phyloP scores from a whole-genome alignment of 2,329 filamentous ascomycete genomes.

The Penicillium rolfsii region DNA sequence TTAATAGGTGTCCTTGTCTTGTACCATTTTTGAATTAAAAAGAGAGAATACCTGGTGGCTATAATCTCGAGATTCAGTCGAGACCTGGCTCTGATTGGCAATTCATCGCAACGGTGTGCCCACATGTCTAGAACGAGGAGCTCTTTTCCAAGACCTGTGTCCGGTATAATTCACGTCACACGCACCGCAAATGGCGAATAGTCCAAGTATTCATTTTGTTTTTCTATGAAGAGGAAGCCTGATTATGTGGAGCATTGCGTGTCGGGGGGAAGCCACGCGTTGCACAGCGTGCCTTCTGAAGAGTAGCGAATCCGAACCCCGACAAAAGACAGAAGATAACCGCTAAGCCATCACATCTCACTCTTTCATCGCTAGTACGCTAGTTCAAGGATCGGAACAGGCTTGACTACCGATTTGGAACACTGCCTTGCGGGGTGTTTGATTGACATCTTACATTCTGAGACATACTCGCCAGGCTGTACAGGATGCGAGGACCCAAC shows the following conservation, averaged over 20 bases:
- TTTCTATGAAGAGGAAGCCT: neutral
- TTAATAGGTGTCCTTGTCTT: neutral
- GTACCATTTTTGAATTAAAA: neutral
- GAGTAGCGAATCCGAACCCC: neutral
- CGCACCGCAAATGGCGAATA: constrained; percentile 5
- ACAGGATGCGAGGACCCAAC: constrained; percentile 6
- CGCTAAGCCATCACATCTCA: constrained; percentile 3
- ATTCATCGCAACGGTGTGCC: neutral
- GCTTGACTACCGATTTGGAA: constrained; percentile 11
- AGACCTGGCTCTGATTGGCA: neutral
- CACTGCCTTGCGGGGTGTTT: constrained; percentile 6
- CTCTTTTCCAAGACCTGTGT: neutral
- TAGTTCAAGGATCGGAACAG: constrained; percentile 2
- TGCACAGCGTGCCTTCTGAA: constrained; percentile 12
- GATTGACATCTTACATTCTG: neutral
- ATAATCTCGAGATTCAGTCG: too few species aligned
- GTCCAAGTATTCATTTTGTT: neutral
- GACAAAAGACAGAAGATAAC: neutral
- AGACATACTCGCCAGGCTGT: neutral
- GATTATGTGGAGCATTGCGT: constrained; percentile 13
- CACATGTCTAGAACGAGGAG: neutral
- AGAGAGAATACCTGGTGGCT: neutral
- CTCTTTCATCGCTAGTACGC: neutral
- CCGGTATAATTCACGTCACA: constrained; percentile 10
- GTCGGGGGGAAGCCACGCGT: constrained; percentile 18